A percentile compares a stretch with the other conserved stretches of the same genome.
Evolutionary conservation across 345 rosid genomes (phyloP).

Genomic region (Durio zibethinus): DNA sequence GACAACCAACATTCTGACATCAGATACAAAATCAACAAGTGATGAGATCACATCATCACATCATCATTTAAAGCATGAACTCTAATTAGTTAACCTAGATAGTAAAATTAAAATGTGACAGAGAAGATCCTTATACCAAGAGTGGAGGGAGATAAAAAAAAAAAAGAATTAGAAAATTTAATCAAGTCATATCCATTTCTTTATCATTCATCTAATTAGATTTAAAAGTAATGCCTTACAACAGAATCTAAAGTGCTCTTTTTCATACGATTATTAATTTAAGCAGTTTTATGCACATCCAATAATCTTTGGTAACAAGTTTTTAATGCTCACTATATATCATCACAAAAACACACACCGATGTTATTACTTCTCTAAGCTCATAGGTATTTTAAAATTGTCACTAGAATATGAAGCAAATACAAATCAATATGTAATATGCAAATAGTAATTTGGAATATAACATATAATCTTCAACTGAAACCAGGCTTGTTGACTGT

Average conservation of each 20-base stretch:
- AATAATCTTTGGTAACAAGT: neutral
- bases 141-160: neutral
- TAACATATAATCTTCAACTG: neutral
- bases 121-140: neutral
- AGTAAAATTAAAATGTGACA: neutral
- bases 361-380: neutral
- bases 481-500: neutral
- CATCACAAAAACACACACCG: neutral
- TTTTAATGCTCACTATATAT: neutral
- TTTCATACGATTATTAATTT: neutral
- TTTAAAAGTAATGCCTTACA: neutral
- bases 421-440: neutral
- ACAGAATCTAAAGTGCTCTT: neutral
- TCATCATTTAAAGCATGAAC: neutral
- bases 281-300: neutral
- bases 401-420: neutral
- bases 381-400: neutral
- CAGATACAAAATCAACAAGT: neutral
- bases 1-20: conserved; percentile 63
- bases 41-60: neutral
- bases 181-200: neutral
- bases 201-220: neutral
- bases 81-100: neutral
- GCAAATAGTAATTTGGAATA: neutral
- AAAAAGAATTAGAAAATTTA: neutral